Conservation (phyloP, 306 rosid genomes). For the Lablab purpureus region DNA sequence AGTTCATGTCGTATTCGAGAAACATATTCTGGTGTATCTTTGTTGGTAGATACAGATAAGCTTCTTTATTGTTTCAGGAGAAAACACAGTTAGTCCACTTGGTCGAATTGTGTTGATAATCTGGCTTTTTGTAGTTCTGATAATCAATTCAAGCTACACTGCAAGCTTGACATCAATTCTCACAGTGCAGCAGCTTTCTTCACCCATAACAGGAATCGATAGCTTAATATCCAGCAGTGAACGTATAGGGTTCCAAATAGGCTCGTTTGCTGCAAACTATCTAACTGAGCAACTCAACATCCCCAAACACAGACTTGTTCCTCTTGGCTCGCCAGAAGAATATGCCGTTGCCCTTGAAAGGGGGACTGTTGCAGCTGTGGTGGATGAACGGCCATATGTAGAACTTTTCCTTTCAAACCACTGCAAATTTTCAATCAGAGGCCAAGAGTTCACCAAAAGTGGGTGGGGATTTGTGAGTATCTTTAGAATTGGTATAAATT, state of each 20-base stretch:
- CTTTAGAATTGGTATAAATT: not conserved
- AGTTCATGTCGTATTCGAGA: slow-evolving; percentile 1
- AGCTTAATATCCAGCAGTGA: slow-evolving; percentile 55
- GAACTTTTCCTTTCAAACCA: slow-evolving; percentile 78
- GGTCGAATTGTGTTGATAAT: slow-evolving; percentile 77
- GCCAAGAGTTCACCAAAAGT: slow-evolving; percentile 86
- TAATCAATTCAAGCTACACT: slow-evolving; percentile 84
- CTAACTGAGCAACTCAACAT: slow-evolving; percentile 63
- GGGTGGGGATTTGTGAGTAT: slow-evolving; percentile 95
- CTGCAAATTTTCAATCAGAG: slow-evolving; percentile 77
- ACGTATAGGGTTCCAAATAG: slow-evolving; percentile 77
- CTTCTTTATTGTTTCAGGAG: slow-evolving; percentile 56
- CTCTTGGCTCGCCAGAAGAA: slow-evolving; percentile 66
- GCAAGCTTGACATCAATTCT: slow-evolving; percentile 91
- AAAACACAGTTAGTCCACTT: slow-evolving; percentile 75
- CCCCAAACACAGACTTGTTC: slow-evolving; percentile 65
- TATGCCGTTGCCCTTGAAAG: slow-evolving; percentile 65
- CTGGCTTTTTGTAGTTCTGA: slow-evolving; percentile 85
- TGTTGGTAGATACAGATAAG: not conserved
- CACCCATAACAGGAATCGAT: slow-evolving; percentile 74
- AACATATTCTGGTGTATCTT: slow-evolving; percentile 4
- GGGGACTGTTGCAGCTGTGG: slow-evolving; percentile 79
- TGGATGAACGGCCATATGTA: slow-evolving; percentile 81
- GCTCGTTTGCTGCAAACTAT: slow-evolving; percentile 70
- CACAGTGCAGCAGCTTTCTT: slow-evolving; percentile 78